phyloP scores from a whole-genome alignment of 192 early-diverging fungal species.

The Linderina pennispora region DNA sequence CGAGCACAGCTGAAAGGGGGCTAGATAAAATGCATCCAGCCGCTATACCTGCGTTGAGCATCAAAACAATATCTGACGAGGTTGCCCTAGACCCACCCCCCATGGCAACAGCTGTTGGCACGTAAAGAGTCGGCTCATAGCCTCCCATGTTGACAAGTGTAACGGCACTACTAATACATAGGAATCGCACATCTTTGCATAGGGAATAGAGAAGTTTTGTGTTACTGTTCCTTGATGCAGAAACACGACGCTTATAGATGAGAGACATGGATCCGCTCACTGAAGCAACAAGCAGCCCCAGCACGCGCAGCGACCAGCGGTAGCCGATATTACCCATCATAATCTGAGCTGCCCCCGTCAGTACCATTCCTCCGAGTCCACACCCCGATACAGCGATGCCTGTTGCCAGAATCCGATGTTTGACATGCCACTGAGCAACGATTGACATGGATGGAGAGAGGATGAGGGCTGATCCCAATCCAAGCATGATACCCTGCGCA shows the following conservation, averaged over 20 bases:
- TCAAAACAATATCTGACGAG: conserved; percentile 1
- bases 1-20: background rate
- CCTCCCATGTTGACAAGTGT: conserved; percentile 13
- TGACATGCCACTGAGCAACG: conserved; percentile 60
- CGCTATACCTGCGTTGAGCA: conserved; percentile 11
- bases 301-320: conserved; percentile 8
- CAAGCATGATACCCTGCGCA: conserved; percentile 66
- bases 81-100: conserved; percentile 1
- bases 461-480: conserved; percentile 55
- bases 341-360: conserved; percentile 46
- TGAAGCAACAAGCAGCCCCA: conserved; percentile 2
- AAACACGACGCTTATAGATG: conserved; percentile 7
- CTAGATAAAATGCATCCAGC: conserved; percentile 3
- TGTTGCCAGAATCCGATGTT: conserved; percentile 56
- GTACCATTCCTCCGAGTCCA: conserved; percentile 62
- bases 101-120: conserved; percentile 2
- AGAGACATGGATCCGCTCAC: conserved; percentile 2
- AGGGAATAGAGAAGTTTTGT: background rate
- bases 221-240: conserved; percentile 3
- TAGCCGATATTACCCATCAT: conserved; percentile 39
- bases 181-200: conserved; percentile 1
- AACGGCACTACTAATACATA: conserved; percentile 4
- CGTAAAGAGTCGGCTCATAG: conserved; percentile 9
- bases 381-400: conserved; percentile 64
- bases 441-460: conserved; percentile 62